Base-by-base conservation (phyloP, 352 stramenopile genomes). In the Phytophthora pistaciae region DNA sequence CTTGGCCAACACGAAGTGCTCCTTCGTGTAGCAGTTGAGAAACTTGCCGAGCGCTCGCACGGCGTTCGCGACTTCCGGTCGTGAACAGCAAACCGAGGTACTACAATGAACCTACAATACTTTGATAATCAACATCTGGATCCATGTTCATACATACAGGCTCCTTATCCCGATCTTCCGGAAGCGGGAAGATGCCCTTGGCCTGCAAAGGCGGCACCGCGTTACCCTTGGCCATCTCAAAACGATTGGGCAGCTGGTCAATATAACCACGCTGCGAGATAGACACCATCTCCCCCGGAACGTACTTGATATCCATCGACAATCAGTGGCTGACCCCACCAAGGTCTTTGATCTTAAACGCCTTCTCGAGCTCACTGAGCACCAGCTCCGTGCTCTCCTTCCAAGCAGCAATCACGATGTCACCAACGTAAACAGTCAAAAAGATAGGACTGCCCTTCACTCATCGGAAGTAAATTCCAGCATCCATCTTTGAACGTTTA, bases 381-480 rank as follows among this genome's bases (percentile, higher is more conserved):
- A 72, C 64, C 1, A 65, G 18, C 20, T 66, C 10, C 36, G 27
- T 66, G 29, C 57, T 60, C 20, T 61, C 56, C 1, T 2, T 54
- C 13, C 1, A 42, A 42, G 36, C 10, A 42, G 36, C 56, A 56
- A 66, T 62, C 3, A 61, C 64, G 42, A 71, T 61, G 14, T 66
- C 64, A 48, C 65, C 56, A 18, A 70, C 56, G 18, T 70, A 65
- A 0, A 61, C 3, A 21, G 64, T 70, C 14, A 71, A 23, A 25
- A 71, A 66, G 16, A 71, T 60, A 8, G 44, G 53, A 60, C 49
- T 61, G 10, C 27, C 38, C 13, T 50, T 29, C 9, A 56, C 25
- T n/a, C 25, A 61, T 0, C 52, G 49, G 44, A 13, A 70, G 23
- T 60, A 70, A 9, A 64, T 52, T 18, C 63, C 55, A 40, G 18